Percentiles rank a stretch among this genome's conserved stretches.
phyloP scores from a whole-genome alignment of 2,329 filamentous ascomycete genomes.

The Colletotrichum nymphaeae region DNA sequence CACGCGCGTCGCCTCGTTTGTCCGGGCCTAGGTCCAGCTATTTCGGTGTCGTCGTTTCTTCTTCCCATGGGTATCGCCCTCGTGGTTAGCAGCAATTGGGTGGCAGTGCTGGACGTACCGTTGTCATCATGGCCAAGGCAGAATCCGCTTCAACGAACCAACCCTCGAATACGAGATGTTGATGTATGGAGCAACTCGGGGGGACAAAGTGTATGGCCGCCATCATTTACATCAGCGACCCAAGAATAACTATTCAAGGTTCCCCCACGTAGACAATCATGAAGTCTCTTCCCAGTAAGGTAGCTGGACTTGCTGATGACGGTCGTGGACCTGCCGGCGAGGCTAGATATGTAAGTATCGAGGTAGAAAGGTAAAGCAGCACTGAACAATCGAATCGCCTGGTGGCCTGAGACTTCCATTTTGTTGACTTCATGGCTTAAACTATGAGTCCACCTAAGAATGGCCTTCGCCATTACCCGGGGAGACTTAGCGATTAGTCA shows the following conservation, averaged over 20 bases:
- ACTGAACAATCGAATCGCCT: no score
- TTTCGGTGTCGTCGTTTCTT: background rate
- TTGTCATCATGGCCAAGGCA: slow-evolving; percentile 5
- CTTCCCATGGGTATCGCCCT: slow-evolving; percentile 1
- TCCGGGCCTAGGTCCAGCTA: background rate
- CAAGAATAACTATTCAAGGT: no score
- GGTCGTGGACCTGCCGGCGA: background rate
- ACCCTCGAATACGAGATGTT: background rate
- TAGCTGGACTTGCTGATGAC: background rate
- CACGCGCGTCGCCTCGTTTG: slow-evolving; percentile 14
- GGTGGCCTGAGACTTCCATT: no score
- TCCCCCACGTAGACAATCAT: background rate
- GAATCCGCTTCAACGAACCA: background rate
- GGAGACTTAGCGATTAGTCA: no score
- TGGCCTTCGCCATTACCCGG: no score
- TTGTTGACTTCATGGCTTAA: no score
- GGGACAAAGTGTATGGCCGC: no score
- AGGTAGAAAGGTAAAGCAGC: no score
- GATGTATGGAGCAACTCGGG: background rate
- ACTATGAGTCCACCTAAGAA: no score
- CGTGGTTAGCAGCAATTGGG: background rate
- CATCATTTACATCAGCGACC: no score
- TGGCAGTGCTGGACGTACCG: slow-evolving; percentile 12
- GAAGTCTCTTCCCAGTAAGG: background rate
- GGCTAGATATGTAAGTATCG: no score